Evolutionary conservation across 228 moss, liverwort and hornwort genomes (phyloP).

Genomic region (Sphagnum fallax): DNA sequence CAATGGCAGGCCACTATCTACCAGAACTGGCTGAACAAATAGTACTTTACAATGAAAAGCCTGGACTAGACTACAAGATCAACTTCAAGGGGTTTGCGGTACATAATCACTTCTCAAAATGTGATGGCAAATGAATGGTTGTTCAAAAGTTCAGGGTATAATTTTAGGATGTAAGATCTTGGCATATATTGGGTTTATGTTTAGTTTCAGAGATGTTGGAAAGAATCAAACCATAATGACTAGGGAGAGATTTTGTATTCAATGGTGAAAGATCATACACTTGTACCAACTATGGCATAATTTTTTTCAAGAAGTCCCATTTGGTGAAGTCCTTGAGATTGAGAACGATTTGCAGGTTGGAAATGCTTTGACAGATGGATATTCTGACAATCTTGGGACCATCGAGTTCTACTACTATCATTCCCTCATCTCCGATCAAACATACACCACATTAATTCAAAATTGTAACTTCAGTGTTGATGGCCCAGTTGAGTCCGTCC

Average conservation of each 20-base stretch:
- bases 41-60: constrained; percentile 33
- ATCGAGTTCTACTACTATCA: constrained; percentile 61
- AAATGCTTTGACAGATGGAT: constrained; percentile 64
- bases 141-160: neutral
- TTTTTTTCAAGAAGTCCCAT: too few species aligned
- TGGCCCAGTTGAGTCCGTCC: constrained; percentile 24
- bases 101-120: neutral
- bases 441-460: constrained; percentile 20
- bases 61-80: constrained; percentile 19
- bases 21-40: constrained; percentile 61
- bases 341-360: constrained; percentile 30
- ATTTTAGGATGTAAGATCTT: too few species aligned
- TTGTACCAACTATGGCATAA: too few species aligned
- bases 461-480: constrained; percentile 48
- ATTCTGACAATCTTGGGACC: constrained; percentile 57
- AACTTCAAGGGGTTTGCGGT: constrained; percentile 73
- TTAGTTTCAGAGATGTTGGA: too few species aligned
- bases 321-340: too few species aligned
- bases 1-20: constrained; percentile 45
- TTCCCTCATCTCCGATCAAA: constrained; percentile 46
- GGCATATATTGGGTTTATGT: too few species aligned
- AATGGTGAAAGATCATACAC: too few species aligned
- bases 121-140: neutral
- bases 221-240: too few species aligned
- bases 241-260: too few species aligned